These are phyloP conservation scores for Sophora flavescens DNA, from an alignment of 306 rosid genomes.

Conservation along the genomic window DNA sequence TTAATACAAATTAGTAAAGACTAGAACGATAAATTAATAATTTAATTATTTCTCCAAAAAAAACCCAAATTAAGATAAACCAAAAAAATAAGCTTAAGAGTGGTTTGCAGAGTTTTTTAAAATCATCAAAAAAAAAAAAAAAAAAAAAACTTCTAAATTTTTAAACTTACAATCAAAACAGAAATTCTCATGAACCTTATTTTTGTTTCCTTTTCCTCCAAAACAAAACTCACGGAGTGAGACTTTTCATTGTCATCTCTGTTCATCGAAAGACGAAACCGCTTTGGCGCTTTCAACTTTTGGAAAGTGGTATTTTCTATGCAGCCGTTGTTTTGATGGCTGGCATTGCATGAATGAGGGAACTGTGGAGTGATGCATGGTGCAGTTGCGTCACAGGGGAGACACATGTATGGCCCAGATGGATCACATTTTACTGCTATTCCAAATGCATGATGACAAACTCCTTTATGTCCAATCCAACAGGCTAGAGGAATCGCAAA, in stretches of 20 bases:
- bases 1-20: too few relatives aligned
- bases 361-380: constrained; percentile 35
- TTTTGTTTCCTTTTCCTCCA: too few relatives aligned
- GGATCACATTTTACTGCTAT: constrained; percentile 38
- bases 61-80: too few relatives aligned
- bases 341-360: constrained; percentile 36
- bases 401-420: constrained; percentile 55
- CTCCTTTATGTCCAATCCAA: constrained; percentile 65
- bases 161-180: too few relatives aligned
- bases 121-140: too few relatives aligned
- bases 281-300: neutral
- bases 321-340: constrained; percentile 63
- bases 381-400: constrained; percentile 21
- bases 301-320: constrained; percentile 51
- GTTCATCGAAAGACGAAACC: constrained; percentile 44
- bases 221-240: too few relatives aligned
- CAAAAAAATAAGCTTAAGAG: too few relatives aligned
- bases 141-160: too few relatives aligned
- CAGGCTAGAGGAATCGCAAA: constrained; percentile 45
- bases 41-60: too few relatives aligned
- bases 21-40: too few relatives aligned
- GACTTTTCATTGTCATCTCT: constrained; percentile 17
- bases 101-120: too few relatives aligned
- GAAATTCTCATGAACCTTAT: too few relatives aligned
- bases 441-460: constrained; percentile 67